A percentile compares a stretch with the other conserved stretches of the same genome.
These are phyloP conservation scores for Trametes cinnabarina DNA, from an alignment of 768 basidiomycete species.

Conservation along the genomic window DNA sequence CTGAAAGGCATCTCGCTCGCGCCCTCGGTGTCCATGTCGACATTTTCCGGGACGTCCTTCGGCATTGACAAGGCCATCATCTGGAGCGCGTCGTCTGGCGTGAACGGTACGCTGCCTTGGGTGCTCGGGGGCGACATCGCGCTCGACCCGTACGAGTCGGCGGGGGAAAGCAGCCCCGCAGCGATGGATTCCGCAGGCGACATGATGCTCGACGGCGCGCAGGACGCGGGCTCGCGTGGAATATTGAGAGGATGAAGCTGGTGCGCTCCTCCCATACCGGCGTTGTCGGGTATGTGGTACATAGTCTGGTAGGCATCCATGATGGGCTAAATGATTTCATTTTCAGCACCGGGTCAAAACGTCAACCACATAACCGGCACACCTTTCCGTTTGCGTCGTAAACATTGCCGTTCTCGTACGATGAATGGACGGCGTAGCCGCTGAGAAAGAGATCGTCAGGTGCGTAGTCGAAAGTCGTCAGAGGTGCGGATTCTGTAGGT, in stretches of 20 bases:
- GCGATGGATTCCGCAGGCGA: slow-evolving; percentile 34
- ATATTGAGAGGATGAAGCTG: slow-evolving; percentile 46
- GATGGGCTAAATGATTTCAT: not conserved
- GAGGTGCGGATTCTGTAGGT: slow-evolving; percentile 35
- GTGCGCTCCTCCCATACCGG: slow-evolving; percentile 37
- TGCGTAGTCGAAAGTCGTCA: slow-evolving; percentile 54
- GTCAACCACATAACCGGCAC: slow-evolving; percentile 34
- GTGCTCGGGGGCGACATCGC: slow-evolving; percentile 52
- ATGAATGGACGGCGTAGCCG: slow-evolving; percentile 31
- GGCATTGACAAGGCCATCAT: slow-evolving; percentile 29
- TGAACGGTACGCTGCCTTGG: slow-evolving; percentile 43
- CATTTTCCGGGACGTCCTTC: slow-evolving; percentile 30
- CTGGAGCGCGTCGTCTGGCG: slow-evolving; percentile 39
- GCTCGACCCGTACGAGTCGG: slow-evolving; percentile 35
- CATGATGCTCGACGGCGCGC: slow-evolving; percentile 18
- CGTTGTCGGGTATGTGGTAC: slow-evolving; percentile 9
- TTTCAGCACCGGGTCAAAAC: not conserved
- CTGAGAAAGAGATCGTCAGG: slow-evolving; percentile 45
- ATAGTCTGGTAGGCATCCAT: slow-evolving; percentile 10
- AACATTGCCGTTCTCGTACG: slow-evolving; percentile 24
- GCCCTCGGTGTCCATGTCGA: slow-evolving; percentile 25
- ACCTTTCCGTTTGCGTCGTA: slow-evolving; percentile 35
- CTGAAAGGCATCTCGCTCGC: slow-evolving; percentile 22
- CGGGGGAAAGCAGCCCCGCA: slow-evolving; percentile 32
- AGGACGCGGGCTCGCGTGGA: slow-evolving; percentile 31